Evolutionary conservation across 164 flowering plant genomes (phyloP), one percentile per base, ranked within the genome.

Genomic region (Paratinospora sagittata): DNA sequence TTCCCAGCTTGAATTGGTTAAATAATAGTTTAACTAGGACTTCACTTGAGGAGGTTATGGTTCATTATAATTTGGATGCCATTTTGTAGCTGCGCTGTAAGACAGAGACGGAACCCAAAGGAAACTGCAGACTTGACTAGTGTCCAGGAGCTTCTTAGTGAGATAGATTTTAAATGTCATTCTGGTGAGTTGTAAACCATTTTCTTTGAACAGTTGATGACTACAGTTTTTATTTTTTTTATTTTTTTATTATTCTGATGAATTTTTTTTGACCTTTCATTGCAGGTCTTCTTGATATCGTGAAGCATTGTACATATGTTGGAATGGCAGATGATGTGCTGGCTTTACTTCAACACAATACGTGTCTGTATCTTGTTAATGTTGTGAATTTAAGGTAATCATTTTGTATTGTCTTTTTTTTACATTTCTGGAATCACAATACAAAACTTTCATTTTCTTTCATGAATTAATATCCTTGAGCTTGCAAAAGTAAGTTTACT

Each of bases 241-340:
- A n/a, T n/a, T n/a, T n/a, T n/a, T n/a, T 27, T 30, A n/a, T n/a
- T n/a, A 21, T 5, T 52, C 24, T 62, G 23, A 67, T 64, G 13
- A 45, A 61, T 27, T 69, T 33, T n/a, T 19, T 66, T 68, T 74
- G 63, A 47, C 24, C 4, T 17, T 17, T 41, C 34, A 24, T 65
- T 77, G 47, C 69, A 94, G 97, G 89, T 77, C 73, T 95, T 78
- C 83, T 91, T 78, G 97, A 95, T 52, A 81, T 89, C 74, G 89
- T 92, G 17, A 85, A 84, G 70, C 81, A 89, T 63, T 90, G 93
- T 81, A 78, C 91, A 39, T 95, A 88, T 76, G 76, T 95, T 78
- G 99, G 98, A 70, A 91, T 95, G 98, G 97, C 97, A 71, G 96
- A 95, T 83, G 93, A 92, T 83, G 81, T 85, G 68, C 85, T 87